Base-by-base conservation (phyloP, 768 basidiomycete species). In the Leccinum arenicola region DNA sequence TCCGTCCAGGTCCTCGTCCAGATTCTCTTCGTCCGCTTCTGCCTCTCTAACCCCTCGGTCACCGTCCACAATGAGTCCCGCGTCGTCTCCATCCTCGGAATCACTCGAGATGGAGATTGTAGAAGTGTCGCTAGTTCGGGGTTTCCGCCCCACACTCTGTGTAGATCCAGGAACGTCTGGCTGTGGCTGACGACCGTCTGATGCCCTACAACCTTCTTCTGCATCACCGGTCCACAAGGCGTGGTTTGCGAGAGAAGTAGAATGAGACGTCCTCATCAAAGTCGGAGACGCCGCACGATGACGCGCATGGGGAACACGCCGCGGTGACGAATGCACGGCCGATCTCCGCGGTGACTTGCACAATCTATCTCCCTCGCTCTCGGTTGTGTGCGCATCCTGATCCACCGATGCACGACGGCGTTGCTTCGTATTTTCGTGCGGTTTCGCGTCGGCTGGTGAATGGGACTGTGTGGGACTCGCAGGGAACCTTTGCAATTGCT, bases 331-430 rank as follows among this genome's bases (percentile, higher is more conserved):
- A 38, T 70, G 69, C 3, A 27, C 54, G 17, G 40, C 61, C 6
- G 67, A 70, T 27, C 67, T 70, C 27, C 69, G 69, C 15, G 70
- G 69, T 0, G 69, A 70, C 31, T 71, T 70, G 48, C 36, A 65
- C 45, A 61, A 21, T 0, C 47, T 25, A 6, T 59, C 21, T 23
- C n/a, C 51, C 43, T 64, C 62, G 11, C 38, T 56, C 25, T 54
- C 54, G 19, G 61, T 61, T 15, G 14, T 12, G 9, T 27, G 47
- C 8, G 52, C 27, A 27, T 65, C 61, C 3, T 2, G 8, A 19
- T 59, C 64, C 4, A 55, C 53, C 14, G 59, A 66, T 17, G 4
- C 38, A 5, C 31, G 47, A 14, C 19, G 48, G 21, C 27, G 52
- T 21, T 57, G 58, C 19, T 54, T 69, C 36, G 29, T 25, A 33